These are phyloP conservation scores for Blastobotrys parvus DNA, from an alignment of 805 yeast species.

Conservation along the genomic window DNA sequence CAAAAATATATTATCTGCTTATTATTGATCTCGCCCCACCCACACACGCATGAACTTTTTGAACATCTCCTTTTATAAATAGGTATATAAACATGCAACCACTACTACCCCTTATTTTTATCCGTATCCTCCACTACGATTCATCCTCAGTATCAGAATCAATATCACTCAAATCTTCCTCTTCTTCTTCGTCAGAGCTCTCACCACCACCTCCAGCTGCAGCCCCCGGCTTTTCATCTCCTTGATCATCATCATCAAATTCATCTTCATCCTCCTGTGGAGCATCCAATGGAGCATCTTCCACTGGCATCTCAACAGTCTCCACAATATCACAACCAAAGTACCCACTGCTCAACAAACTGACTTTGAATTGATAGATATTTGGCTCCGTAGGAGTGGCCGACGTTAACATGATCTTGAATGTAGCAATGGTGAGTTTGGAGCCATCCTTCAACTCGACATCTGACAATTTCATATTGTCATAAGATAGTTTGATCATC, in stretches of 20 bases:
- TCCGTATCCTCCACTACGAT: slow-evolving; percentile 10
- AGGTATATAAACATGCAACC: neutral
- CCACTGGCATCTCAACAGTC: slow-evolving; percentile 63
- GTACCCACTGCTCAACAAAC: slow-evolving; percentile 64
- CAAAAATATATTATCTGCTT: neutral
- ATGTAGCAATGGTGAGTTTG: slow-evolving; percentile 50
- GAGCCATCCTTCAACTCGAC: slow-evolving; percentile 37
- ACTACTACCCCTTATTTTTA: neutral
- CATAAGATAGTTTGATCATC: slow-evolving; percentile 43
- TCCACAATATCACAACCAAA: slow-evolving; percentile 75
- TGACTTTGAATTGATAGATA: slow-evolving; percentile 56
- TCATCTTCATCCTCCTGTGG: slow-evolving; percentile 32
- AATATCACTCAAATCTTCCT: slow-evolving; percentile 41
- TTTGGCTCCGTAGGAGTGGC: slow-evolving; percentile 76
- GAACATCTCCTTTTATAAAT: too few relatives aligned
- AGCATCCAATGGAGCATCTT: slow-evolving; percentile 38
- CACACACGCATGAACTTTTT: too few relatives aligned
- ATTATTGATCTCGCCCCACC: too few relatives aligned
- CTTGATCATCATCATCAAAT: slow-evolving; percentile 54
- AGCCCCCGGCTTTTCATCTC: slow-evolving; percentile 53
- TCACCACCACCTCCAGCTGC: slow-evolving; percentile 31
- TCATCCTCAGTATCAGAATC: slow-evolving; percentile 62
- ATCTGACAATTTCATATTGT: slow-evolving; percentile 46
- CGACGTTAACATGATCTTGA: slow-evolving; percentile 61
- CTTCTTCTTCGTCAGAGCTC: slow-evolving; percentile 35